Percentiles rank a stretch among this genome's conserved stretches.
These are phyloP conservation scores for Saururus chinensis DNA, from an alignment of 164 flowering plant species.

Conservation along the genomic window DNA sequence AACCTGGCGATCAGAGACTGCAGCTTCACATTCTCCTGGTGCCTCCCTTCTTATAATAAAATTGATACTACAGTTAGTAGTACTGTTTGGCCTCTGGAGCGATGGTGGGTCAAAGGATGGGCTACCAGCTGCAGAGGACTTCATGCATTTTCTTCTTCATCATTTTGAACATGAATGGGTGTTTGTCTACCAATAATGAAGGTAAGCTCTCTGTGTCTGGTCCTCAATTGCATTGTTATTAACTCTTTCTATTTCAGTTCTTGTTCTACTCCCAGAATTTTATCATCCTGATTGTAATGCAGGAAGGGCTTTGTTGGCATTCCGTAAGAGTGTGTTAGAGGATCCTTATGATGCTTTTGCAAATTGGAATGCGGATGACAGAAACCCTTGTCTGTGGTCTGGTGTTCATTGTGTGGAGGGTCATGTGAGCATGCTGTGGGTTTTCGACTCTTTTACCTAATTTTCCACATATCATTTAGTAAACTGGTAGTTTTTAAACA, in stretches of 20 bases:
- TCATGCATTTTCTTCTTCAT: constrained; percentile 23
- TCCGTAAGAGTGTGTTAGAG: constrained; percentile 33
- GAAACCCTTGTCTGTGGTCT: constrained; percentile 61
- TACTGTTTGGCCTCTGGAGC: constrained; percentile 9
- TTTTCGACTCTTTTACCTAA: background rate
- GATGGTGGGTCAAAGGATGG: constrained; percentile 65
- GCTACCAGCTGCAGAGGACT: constrained; percentile 13
- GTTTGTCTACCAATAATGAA: constrained; percentile 48
- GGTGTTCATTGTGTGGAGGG: constrained; percentile 53
- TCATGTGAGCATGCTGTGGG: constrained; percentile 10
- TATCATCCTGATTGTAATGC: constrained; percentile 9
- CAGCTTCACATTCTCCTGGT: background rate
- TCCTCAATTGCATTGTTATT: constrained; percentile 7
- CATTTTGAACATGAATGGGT: constrained; percentile 15
- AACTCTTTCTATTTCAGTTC: background rate
- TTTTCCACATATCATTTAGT: too few species aligned
- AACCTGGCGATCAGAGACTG: background rate
- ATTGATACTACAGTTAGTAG: too few species aligned
- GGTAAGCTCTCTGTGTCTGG: constrained; percentile 17
- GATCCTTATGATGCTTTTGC: constrained; percentile 62
- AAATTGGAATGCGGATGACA: constrained; percentile 58
- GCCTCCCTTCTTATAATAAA: background rate
- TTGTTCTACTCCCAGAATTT: too few species aligned
- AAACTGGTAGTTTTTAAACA: background rate
- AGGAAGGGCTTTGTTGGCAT: constrained; percentile 65